Conservation (phyloP, 331 rosid species). For the Malus hybrid region DNA sequence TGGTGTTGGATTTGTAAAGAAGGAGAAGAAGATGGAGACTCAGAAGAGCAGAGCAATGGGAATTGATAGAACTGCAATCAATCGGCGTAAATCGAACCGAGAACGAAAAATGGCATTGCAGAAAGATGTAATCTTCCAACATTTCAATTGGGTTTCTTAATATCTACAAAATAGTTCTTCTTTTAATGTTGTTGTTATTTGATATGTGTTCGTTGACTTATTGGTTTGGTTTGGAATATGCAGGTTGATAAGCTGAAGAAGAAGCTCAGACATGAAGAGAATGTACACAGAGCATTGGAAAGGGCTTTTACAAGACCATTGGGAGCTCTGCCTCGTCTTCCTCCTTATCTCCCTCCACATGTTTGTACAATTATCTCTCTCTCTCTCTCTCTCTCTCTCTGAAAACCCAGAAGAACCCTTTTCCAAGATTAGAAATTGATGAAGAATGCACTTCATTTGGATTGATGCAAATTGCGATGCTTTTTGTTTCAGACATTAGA, state of each 20-base stretch:
- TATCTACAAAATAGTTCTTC: background rate
- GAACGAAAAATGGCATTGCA: slow-evolving; percentile 74
- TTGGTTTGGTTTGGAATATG: slow-evolving; percentile 3
- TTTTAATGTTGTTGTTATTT: background rate
- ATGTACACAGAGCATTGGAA: slow-evolving; percentile 86
- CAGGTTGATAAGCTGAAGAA: slow-evolving; percentile 92
- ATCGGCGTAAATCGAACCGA: slow-evolving; percentile 53
- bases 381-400: slow-evolving; percentile 16
- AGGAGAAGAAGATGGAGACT: slow-evolving; percentile 65
- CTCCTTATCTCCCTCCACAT: slow-evolving; percentile 92
- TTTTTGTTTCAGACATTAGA: slow-evolving; percentile 58
- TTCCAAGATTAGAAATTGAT: background rate
- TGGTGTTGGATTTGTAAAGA: slow-evolving; percentile 33
- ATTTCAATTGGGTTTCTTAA: background rate
- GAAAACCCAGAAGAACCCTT: background rate
- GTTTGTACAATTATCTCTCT: slow-evolving; percentile 17
- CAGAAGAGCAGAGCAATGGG: slow-evolving; percentile 38
- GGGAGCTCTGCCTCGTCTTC: slow-evolving; percentile 95
- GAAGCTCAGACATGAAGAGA: slow-evolving; percentile 93
- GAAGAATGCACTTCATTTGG: background rate
- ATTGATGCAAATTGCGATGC: slow-evolving; percentile 2
- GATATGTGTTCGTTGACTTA: background rate
- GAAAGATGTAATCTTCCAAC: slow-evolving; percentile 52
- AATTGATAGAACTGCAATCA: slow-evolving; percentile 40
- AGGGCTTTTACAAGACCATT: slow-evolving; percentile 87